Evolutionary conservation across 805 yeast genomes (phyloP).

Genomic region (Kluyveromyces dobzhanskii): DNA sequence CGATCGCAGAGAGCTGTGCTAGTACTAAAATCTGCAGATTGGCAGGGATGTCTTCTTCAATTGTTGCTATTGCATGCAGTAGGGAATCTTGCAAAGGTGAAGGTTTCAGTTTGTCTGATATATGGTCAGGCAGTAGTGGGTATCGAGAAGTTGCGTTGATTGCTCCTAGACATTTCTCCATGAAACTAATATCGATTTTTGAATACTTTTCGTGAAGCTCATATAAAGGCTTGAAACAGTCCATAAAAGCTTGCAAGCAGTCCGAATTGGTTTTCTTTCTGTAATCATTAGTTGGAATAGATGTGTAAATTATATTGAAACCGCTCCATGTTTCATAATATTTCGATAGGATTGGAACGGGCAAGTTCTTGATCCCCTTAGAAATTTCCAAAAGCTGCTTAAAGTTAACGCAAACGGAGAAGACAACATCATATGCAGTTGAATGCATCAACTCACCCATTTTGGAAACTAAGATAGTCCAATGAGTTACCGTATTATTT

Average conservation of each 20-base stretch:
- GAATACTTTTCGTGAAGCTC: constrained; percentile 27
- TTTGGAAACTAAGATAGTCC: constrained; percentile 51
- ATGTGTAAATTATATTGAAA: constrained; percentile 37
- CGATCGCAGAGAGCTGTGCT: constrained; percentile 45
- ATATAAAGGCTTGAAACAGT: constrained; percentile 44
- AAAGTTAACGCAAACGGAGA: constrained; percentile 48
- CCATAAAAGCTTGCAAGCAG: constrained; percentile 46
- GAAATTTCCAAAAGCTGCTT: constrained; percentile 44
- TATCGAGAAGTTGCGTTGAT: constrained; percentile 62
- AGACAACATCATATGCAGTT: constrained; percentile 35
- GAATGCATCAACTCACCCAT: constrained; percentile 34
- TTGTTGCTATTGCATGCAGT: constrained; percentile 37
- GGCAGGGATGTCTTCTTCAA: constrained; percentile 24
- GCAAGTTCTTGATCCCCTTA: constrained; percentile 25
- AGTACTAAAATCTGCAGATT: constrained; percentile 39
- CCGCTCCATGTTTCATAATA: constrained; percentile 46
- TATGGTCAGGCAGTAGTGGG: constrained; percentile 57
- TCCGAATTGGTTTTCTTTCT: constrained; percentile 43
- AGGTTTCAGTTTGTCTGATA: constrained; percentile 45
- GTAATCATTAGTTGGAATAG: constrained; percentile 23
- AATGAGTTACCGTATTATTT: constrained; percentile 30
- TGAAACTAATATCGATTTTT: constrained; percentile 28
- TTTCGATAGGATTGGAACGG: constrained; percentile 25
- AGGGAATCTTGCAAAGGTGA: constrained; percentile 59
- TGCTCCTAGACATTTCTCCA: constrained; percentile 46